These are phyloP conservation scores for Loxodes magnus DNA, from an alignment of 73 alveolate genomes.

Conservation along the genomic window DNA sequence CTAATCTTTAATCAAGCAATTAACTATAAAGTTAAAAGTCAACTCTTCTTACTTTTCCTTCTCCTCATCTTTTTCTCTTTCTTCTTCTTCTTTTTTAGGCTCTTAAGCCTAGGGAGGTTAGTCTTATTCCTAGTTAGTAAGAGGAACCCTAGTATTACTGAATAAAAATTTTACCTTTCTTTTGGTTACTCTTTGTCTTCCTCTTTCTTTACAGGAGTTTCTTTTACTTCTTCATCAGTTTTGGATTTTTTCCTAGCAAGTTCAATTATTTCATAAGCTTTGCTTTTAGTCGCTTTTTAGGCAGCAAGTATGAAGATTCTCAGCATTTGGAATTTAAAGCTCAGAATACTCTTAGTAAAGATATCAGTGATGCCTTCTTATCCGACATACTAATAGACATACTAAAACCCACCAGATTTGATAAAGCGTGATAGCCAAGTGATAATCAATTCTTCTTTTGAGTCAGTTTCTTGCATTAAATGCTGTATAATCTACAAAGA, in stretches of 20 bases:
- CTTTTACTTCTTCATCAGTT: neutral
- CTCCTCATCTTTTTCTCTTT: neutral
- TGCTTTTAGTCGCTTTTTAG: conserved; percentile 15
- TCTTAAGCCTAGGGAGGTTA: no score
- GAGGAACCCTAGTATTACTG: neutral
- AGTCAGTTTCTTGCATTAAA: conserved; percentile 45
- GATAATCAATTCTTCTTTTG: no score
- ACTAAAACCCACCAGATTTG: conserved; percentile 21
- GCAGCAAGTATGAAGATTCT: conserved; percentile 38
- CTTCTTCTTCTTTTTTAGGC: neutral
- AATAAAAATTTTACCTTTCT: neutral
- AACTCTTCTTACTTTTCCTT: no score
- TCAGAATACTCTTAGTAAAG: conserved; percentile 19
- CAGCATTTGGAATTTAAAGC: conserved; percentile 25
- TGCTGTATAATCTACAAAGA: conserved; percentile 46
- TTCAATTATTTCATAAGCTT: conserved; percentile 19
- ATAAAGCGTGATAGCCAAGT: conserved; percentile 13
- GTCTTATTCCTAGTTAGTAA: neutral
- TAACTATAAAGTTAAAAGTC: no score
- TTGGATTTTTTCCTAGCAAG: conserved; percentile 13
- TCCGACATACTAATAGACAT: conserved; percentile 1
- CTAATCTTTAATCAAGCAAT: no score
- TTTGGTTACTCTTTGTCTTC: neutral
- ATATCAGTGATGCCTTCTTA: conserved; percentile 8
- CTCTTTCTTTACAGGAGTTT: no score